Evolutionary conservation across 129 eudicot genomes (phyloP).

Genomic region (Heracleum sosnowskyi): DNA sequence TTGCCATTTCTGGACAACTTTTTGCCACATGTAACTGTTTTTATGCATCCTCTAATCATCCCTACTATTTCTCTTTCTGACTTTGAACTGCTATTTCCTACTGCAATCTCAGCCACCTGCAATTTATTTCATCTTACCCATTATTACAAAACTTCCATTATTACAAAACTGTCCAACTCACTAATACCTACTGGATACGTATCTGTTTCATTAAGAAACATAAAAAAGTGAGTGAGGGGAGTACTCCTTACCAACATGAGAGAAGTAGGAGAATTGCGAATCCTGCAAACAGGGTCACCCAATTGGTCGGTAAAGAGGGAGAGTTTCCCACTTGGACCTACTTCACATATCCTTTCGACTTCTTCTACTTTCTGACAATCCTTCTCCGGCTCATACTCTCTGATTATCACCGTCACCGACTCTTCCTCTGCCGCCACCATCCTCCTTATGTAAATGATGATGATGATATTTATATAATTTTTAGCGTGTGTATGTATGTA

Average conservation of each 20-base stretch:
- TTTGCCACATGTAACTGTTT: constrained; percentile 51
- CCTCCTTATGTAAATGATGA: background rate
- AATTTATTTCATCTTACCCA: background rate
- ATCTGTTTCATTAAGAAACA: too few relatives aligned
- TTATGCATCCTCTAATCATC: constrained; percentile 77
- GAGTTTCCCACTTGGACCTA: constrained; percentile 72
- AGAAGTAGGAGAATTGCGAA: constrained; percentile 54
- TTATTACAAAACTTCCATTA: background rate
- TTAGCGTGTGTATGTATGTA: too few relatives aligned
- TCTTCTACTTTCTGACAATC: constrained; percentile 57
- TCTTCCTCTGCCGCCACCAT: constrained; percentile 28
- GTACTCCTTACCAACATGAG: constrained; percentile 50
- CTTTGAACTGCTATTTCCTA: constrained; percentile 9
- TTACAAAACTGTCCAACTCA: too few relatives aligned
- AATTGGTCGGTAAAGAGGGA: constrained; percentile 53
- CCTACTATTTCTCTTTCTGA: constrained; percentile 48
- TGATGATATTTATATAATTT: background rate
- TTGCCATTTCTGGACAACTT: constrained; percentile 14
- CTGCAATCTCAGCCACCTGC: constrained; percentile 54
- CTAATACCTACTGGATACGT: background rate
- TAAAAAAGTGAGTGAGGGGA: background rate
- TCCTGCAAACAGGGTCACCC: constrained; percentile 60
- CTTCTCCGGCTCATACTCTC: constrained; percentile 55
- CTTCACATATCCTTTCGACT: constrained; percentile 62
- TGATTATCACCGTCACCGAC: constrained; percentile 27